Conservation (phyloP, 2,329 filamentous ascomycete genomes). For the Raffaelea arxii region DNA sequence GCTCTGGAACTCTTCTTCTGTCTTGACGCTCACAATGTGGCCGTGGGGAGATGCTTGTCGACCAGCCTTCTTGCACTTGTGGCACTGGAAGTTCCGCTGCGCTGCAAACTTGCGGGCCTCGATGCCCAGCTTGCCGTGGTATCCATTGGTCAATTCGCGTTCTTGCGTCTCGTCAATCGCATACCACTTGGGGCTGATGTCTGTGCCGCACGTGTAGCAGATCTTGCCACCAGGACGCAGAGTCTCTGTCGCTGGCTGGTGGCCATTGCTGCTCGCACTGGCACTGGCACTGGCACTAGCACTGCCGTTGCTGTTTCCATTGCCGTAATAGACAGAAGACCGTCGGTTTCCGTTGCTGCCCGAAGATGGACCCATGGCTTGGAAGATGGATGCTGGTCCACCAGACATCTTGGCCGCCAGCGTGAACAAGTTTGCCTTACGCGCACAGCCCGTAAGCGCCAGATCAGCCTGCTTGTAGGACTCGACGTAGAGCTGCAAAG, state of each 20-base stretch:
- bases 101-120: constrained; percentile 50
- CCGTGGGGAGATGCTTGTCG: constrained; percentile 29
- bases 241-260: constrained; percentile 16
- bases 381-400: constrained; percentile 17
- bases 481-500: constrained; percentile 75
- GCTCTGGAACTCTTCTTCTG: constrained; percentile 12
- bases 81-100: constrained; percentile 59
- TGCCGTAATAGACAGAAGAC: not conserved
- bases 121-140: constrained; percentile 38
- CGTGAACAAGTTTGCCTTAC: constrained; percentile 75
- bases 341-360: constrained; percentile 7
- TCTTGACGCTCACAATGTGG: constrained; percentile 7
- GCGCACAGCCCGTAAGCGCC: constrained; percentile 79
- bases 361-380: too few relatives aligned
- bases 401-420: constrained; percentile 47
- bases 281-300: constrained; percentile 23
- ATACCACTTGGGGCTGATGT: constrained; percentile 70
- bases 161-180: constrained; percentile 43
- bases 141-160: constrained; percentile 41
- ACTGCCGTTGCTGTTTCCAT: constrained; percentile 18
- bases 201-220: constrained; percentile 56
- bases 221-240: constrained; percentile 38
- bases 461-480: constrained; percentile 94
- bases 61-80: constrained; percentile 58
- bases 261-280: constrained; percentile 18